Evolutionary conservation across 495 filamentous ascomycete genomes (phyloP).

Genomic region (Mytilinidion resinicola): DNA sequence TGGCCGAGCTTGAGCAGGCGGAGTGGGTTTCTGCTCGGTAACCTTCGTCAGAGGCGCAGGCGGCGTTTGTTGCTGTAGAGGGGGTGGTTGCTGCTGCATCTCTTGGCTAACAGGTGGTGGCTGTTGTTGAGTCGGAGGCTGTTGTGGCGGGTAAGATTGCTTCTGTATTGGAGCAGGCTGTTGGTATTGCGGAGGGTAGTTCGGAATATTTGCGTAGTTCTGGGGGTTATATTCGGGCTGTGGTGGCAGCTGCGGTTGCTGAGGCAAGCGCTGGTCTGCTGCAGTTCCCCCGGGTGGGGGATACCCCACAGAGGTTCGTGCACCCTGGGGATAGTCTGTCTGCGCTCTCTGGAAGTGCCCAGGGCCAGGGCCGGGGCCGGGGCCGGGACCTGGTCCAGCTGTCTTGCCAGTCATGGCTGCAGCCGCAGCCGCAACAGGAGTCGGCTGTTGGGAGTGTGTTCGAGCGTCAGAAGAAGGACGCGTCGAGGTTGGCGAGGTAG

Average conservation of each 20-base stretch:
- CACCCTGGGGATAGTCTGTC: constrained; percentile 38
- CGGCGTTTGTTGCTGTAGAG: constrained; percentile 31
- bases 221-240: constrained; percentile 28
- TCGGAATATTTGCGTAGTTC: constrained; percentile 26
- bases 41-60: constrained; percentile 19
- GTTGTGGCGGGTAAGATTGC: constrained; percentile 46
- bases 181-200: constrained; percentile 38
- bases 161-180: constrained; percentile 64
- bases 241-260: constrained; percentile 17
- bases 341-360: constrained; percentile 39
- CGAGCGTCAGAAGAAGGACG: constrained; percentile 41
- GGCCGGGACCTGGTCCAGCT: background rate
- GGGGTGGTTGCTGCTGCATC: constrained; percentile 26
- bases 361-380: constrained; percentile 10
- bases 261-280: constrained; percentile 21
- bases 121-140: constrained; percentile 41
- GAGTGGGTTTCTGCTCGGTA: constrained; percentile 24
- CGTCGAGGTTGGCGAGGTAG: constrained; percentile 35
- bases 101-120: constrained; percentile 34
- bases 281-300: constrained; percentile 9
- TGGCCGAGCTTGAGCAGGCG: constrained; percentile 43
- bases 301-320: constrained; percentile 17
- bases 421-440: constrained; percentile 42
- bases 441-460: constrained; percentile 37
- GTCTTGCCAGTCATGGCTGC: constrained; percentile 41